These are phyloP conservation scores for Linum trigynum DNA, from an alignment of 345 rosid genomes.

Conservation along the genomic window DNA sequence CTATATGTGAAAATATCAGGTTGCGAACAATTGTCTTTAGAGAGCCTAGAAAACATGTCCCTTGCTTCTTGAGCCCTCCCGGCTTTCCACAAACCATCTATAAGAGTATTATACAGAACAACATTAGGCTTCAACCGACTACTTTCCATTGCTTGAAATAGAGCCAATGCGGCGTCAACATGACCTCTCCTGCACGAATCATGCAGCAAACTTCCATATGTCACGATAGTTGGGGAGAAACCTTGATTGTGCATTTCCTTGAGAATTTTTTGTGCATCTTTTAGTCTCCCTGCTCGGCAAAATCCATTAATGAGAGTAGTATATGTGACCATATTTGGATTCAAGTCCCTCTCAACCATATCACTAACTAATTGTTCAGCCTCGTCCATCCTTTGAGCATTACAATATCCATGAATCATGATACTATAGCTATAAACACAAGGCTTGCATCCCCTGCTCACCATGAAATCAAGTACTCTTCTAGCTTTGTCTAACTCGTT, in stretches of 20 bases:
- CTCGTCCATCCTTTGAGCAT: background rate
- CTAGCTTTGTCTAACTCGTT: background rate
- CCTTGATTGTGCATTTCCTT: background rate
- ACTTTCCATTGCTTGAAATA: background rate
- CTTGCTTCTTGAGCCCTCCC: slow-evolving; percentile 7
- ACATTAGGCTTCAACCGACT: background rate
- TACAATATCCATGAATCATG: background rate
- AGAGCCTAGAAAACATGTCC: background rate
- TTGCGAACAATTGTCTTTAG: background rate
- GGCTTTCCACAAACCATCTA: slow-evolving; percentile 3
- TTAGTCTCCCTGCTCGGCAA: background rate
- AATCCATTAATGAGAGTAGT: no score
- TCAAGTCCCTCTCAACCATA: no score
- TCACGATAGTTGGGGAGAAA: background rate
- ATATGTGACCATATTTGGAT: no score
- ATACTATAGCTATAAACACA: background rate
- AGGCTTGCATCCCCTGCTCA: background rate
- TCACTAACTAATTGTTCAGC: no score
- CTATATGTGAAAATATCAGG: background rate
- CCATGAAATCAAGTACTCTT: background rate
- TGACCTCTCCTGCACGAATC: slow-evolving; percentile 3
- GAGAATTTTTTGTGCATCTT: background rate
- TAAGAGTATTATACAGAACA: background rate
- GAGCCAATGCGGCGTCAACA: background rate
- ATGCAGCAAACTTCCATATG: background rate